A percentile compares a stretch with the other conserved stretches of the same genome.
Conservation (phyloP, 2,329 filamentous ascomycete species). For the Colletotrichum magnum region DNA sequence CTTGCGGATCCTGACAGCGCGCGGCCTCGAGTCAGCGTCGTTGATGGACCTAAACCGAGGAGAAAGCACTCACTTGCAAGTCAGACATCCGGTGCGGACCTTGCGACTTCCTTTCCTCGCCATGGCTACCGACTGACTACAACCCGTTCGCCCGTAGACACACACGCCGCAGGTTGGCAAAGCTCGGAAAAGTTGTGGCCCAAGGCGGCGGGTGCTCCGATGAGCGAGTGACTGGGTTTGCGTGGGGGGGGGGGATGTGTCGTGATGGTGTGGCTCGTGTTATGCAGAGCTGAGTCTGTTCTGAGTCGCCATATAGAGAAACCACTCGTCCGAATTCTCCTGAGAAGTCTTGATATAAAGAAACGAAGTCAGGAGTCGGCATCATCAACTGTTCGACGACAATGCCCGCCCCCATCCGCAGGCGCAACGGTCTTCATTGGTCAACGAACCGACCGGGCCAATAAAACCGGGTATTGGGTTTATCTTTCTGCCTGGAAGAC, state of each 20-base stretch:
- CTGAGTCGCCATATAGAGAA: too few species aligned
- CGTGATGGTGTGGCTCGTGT: neutral
- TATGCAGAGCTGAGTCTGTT: too few species aligned
- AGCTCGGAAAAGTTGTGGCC: too few species aligned
- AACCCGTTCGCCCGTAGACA: too few species aligned
- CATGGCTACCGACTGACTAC: conserved; percentile 1
- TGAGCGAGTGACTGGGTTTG: neutral
- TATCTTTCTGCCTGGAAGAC: conserved; percentile 13
- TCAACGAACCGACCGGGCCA: neutral
- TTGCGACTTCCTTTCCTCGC: conserved; percentile 46
- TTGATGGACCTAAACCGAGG: neutral
- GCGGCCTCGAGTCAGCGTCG: neutral
- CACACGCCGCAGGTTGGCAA: too few species aligned
- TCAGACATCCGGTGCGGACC: conserved; percentile 65
- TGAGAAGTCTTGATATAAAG: conserved; percentile 19
- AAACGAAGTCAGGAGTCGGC: conserved; percentile 1
- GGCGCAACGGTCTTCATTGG: neutral
- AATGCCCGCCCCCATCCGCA: neutral
- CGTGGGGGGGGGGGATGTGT: neutral
- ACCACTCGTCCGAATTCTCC: neutral
- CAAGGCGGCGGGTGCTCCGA: neutral
- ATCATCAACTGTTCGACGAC: neutral
- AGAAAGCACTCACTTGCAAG: conserved; percentile 61
- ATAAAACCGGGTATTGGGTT: neutral
- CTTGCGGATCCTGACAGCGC: conserved; percentile 60